These are phyloP conservation scores for Streptanthus diversifolius DNA, from an alignment of 345 rosid genomes.

Conservation along the genomic window DNA sequence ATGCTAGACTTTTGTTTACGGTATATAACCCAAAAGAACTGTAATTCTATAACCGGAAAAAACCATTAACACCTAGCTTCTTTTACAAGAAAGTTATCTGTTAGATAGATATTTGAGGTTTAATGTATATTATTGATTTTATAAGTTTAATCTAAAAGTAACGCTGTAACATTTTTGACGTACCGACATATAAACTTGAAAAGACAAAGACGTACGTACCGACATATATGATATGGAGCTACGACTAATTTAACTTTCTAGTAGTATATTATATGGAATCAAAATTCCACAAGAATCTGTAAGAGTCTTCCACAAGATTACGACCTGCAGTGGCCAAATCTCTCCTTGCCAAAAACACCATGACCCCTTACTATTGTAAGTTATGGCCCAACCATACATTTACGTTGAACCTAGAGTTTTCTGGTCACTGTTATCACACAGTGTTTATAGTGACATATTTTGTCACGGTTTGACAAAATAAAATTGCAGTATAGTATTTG, in stretches of 20 bases:
- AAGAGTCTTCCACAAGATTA: conserved; percentile 1
- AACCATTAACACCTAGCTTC: not conserved
- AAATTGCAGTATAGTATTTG: not conserved
- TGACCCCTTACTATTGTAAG: not conserved
- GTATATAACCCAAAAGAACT: not conserved
- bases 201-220: conserved; percentile 4
- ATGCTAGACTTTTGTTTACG: not conserved
- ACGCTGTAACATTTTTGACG: not conserved
- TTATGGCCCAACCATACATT: not conserved
- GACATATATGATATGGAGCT: conserved; percentile 6
- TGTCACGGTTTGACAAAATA: not conserved
- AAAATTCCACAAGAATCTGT: not conserved
- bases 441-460: conserved; percentile 21
- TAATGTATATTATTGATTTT: not conserved
- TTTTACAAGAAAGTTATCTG: not conserved
- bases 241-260: not conserved
- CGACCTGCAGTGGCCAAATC: conserved; percentile 8
- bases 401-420: conserved; percentile 17
- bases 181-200: conserved; percentile 13
- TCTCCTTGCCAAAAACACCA: conserved; percentile 13
- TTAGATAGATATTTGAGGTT: not conserved
- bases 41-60: not conserved
- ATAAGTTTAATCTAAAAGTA: not conserved
- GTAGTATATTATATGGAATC: not conserved
- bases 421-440: conserved; percentile 6